phyloP scores from a whole-genome alignment of 179 eudicot genomes.

The Silene coronaria region DNA sequence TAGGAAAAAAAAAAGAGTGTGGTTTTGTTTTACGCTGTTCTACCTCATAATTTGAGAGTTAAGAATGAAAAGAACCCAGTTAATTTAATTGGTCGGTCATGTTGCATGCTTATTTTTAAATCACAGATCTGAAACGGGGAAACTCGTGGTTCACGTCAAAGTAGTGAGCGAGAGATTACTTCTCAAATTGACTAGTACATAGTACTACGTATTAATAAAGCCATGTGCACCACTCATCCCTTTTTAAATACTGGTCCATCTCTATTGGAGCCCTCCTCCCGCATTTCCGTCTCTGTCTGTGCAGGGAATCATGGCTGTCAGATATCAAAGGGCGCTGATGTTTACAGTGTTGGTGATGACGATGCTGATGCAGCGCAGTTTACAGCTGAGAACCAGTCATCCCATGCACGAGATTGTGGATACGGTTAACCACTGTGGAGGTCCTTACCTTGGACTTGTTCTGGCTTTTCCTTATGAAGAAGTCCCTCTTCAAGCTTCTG shows the following conservation, averaged over 20 bases:
- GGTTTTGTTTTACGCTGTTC: too few species aligned
- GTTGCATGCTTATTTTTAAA: neutral
- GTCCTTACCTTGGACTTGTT: slow-evolving; percentile 44
- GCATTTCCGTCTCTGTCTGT: neutral
- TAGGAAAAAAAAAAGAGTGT: too few species aligned
- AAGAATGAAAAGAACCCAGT: too few species aligned
- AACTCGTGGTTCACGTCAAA: neutral
- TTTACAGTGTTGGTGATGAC: slow-evolving; percentile 8
- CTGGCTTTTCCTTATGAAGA: slow-evolving; percentile 44
- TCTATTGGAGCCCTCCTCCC: neutral
- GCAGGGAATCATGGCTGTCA: slow-evolving; percentile 15
- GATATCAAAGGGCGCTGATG: neutral
- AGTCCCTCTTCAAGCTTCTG: slow-evolving; percentile 33
- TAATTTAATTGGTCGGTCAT: too few species aligned
- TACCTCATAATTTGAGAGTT: too few species aligned
- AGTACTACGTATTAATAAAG: neutral
- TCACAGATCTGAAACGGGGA: neutral
- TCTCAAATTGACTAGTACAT: neutral
- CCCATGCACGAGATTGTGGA: slow-evolving; percentile 37
- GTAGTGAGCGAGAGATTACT: neutral
- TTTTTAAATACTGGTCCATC: neutral
- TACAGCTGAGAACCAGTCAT: slow-evolving; percentile 35
- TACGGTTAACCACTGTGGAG: slow-evolving; percentile 29
- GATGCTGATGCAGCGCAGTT: slow-evolving; percentile 21
- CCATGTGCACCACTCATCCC: slow-evolving; percentile 7